Evolutionary conservation across 176 grass and related monocot genomes (phyloP), one percentile per base, ranked within the genome.

Genomic region (Oryza nivara): DNA sequence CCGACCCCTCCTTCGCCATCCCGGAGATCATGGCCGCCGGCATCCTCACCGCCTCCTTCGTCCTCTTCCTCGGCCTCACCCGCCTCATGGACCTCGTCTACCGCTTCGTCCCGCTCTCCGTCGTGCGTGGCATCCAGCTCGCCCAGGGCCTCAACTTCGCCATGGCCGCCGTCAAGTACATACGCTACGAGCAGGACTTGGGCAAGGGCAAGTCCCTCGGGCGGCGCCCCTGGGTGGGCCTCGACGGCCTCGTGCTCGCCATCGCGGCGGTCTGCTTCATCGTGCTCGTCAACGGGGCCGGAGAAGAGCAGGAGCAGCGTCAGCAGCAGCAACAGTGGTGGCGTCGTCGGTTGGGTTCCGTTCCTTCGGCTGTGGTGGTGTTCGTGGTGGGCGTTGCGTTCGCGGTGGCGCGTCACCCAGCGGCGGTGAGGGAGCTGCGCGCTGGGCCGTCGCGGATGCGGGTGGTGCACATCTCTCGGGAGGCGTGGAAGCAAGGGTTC

Each of bases 41-140:
- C 12, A 81, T 94, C 76, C 58, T 74, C 61, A 97, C 95, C 38
- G 82, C 91, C 6, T 85, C 79, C 0, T 82, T 91, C 30, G 86
- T 93, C 20, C 76, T 95, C 88, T 65, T 97, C 66, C 90, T 97
- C 16, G 92, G 95, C 68, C 64, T 58, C 76, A 97, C 95, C 47
- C 77, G 91, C 20, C 90, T 97, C 52, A 95, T 97, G 92, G 73
- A 47, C 34, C 70, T 95, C 58, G 92, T 80, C 10, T 95, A 95
- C 80, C 82, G 91, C 82, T 2, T 97, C 81, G 92, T 97, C 13
- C 95, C 95, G 2, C 92, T 97, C 63, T 85, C 95, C 7, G 92
- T 97, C 49, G 91, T 97, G 10, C 90, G 95, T 70, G 95, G 95
- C 66, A 97, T 97, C 84, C 95, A 97, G 85, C 87, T 97, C 32